A percentile compares a stretch with the other conserved stretches of the same genome.
Conservation (phyloP, 73 alveolate genomes). For the Symbiodinium natans region DNA sequence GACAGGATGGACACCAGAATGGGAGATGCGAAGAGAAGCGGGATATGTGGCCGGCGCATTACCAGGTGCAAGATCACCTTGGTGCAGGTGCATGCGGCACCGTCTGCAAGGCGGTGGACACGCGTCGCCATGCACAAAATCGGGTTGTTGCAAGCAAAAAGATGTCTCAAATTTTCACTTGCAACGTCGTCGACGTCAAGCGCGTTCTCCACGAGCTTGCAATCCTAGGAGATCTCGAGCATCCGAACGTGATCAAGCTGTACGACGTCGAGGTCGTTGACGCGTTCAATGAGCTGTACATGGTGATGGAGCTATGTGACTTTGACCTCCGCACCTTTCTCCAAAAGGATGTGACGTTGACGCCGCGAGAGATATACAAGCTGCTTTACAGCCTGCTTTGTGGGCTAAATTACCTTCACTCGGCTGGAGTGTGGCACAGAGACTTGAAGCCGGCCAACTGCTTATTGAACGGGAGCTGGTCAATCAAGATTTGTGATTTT, state of each 20-base stretch:
- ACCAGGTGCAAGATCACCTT: background rate
- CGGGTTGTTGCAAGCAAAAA: slow-evolving; percentile 94
- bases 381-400: slow-evolving; percentile 55
- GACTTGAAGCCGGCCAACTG: slow-evolving; percentile 91
- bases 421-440: slow-evolving; percentile 82
- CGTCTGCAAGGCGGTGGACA: background rate
- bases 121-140: background rate
- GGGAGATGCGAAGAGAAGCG: no score
- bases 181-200: slow-evolving; percentile 97
- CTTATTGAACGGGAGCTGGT: slow-evolving; percentile 63
- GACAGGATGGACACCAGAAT: no score
- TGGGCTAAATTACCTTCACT: slow-evolving; percentile 47
- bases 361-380: slow-evolving; percentile 52
- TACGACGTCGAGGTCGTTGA: background rate
- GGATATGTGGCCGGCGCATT: no score
- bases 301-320: slow-evolving; percentile 95
- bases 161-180: slow-evolving; percentile 95
- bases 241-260: background rate
- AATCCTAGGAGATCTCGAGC: background rate
- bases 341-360: slow-evolving; percentile 71
- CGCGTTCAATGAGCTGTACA: slow-evolving; percentile 62
- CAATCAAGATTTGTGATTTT: slow-evolving; percentile 75
- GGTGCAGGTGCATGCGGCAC: slow-evolving; percentile 81
- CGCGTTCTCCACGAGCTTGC: slow-evolving; percentile 97
- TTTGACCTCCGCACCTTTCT: slow-evolving; percentile 95